Evolutionary conservation across 441 rosid species (phyloP), one percentile per base, ranked within the genome.

Genomic region (Gossypium laxum): DNA sequence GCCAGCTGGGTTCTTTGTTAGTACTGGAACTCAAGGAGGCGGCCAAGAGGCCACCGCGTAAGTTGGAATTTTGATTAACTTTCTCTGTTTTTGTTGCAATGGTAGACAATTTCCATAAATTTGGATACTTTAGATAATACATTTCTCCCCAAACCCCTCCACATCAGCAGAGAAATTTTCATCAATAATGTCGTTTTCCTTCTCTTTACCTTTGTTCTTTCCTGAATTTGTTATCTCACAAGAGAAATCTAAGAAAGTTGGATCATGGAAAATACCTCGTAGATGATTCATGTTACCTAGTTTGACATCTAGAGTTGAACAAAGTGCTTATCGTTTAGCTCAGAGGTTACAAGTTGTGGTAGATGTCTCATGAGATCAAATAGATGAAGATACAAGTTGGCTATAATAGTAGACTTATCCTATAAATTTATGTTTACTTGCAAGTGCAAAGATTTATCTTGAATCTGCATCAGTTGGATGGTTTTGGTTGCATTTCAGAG

Each of bases 1-100:
- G 67, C 96, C 98, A 2, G 97, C 94, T 5, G 97, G 98, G 0
- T 91, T 93, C 74, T 93, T 93, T 43, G 92, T 93, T 3, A 89
- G 98, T 75, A 89, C 96, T 0, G 98, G 98, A 5, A 93, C 96
- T 41, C 97, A 93, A 75, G 97, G 98, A 4, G 98, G 98, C 79
- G 98, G 98, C 30, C 98, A 93, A 77, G 98, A 93, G 79, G 91
- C 98, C 18, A 93, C 97, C 2, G 94, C 93, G 98, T 93, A 81
- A 86, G 97, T 80, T 43, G 38, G 21, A 52, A n/a, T n/a, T 61
- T 0, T 26, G 12, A 3, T 75, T 71, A 41, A 18, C 50, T 32
- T 69, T 54, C 32, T 41, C 21, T 70, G 14, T 43, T 17, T 2
- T 26, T 28, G 12, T 48, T 47, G 55, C 5, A 22, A 22, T n/a